A percentile compares a stretch with the other conserved stretches of the same genome.
phyloP scores from a whole-genome alignment of 1,139 yeast species.

The Suhomyces yuchorum region DNA sequence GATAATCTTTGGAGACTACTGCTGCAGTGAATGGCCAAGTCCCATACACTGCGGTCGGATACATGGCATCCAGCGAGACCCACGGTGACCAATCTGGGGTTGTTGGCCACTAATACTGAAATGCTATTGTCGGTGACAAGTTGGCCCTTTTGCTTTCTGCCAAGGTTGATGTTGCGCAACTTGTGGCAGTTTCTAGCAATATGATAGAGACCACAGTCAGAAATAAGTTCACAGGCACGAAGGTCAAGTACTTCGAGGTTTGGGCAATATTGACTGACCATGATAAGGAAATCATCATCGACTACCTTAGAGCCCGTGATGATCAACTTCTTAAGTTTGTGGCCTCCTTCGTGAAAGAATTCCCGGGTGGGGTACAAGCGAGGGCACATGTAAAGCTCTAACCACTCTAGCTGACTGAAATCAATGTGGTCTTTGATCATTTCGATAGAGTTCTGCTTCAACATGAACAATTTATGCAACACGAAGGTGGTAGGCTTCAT shows the following conservation, averaged over 20 bases:
- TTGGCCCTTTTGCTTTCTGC: slow-evolving; percentile 72
- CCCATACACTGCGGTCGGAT: slow-evolving; percentile 80
- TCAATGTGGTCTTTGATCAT: slow-evolving; percentile 29
- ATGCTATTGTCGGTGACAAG: slow-evolving; percentile 73
- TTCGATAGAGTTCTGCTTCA: slow-evolving; percentile 33
- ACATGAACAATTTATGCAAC: slow-evolving; percentile 39
- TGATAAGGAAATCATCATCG: slow-evolving; percentile 58
- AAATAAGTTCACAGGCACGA: slow-evolving; percentile 79
- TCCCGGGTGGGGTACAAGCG: slow-evolving; percentile 57
- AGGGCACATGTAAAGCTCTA: slow-evolving; percentile 87
- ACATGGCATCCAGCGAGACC: slow-evolving; percentile 90
- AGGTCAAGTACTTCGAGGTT: slow-evolving; percentile 67
- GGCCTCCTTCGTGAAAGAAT: slow-evolving; percentile 35
- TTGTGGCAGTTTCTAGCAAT: slow-evolving; percentile 62
- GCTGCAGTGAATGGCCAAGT: slow-evolving; percentile 65
- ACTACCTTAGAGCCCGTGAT: slow-evolving; percentile 75
- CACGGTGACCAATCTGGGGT: slow-evolving; percentile 61
- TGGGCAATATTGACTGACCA: slow-evolving; percentile 58
- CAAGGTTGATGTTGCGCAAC: slow-evolving; percentile 66
- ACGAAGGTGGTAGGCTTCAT: slow-evolving; percentile 36
- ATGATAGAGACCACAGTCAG: slow-evolving; percentile 73
- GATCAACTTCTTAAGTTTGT: slow-evolving; percentile 55
- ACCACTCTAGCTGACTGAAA: slow-evolving; percentile 57
- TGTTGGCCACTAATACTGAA: slow-evolving; percentile 55
- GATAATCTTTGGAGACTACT: slow-evolving; percentile 64